These are phyloP conservation scores for Ailanthus altissimus DNA, from an alignment of 345 rosid species.

Conservation along the genomic window DNA sequence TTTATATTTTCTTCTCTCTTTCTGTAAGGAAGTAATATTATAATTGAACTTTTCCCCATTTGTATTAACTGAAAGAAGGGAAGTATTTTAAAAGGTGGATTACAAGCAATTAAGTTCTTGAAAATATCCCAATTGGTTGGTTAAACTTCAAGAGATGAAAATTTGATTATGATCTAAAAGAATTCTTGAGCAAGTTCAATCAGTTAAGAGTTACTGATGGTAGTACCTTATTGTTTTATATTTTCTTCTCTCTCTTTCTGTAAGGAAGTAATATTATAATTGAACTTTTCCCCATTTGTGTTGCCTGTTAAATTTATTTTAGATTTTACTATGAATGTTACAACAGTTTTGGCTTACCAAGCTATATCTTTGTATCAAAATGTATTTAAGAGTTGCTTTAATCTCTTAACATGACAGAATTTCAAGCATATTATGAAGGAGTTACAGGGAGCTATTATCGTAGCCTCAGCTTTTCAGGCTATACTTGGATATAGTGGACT, in stretches of 20 bases:
- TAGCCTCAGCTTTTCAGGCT: constrained; percentile 87
- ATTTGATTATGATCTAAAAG: not conserved
- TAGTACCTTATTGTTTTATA: not conserved
- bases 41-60: not conserved
- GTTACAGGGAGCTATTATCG: constrained; percentile 87
- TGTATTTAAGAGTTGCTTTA: constrained; percentile 1
- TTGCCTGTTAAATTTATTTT: not conserved
- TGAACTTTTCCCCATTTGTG: not conserved
- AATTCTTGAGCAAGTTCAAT: not conserved
- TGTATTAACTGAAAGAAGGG: not conserved
- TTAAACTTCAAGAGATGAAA: not conserved
- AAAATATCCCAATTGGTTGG: not conserved
- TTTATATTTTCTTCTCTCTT: not conserved
- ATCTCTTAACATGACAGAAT: constrained; percentile 49
- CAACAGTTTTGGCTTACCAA: not conserved
- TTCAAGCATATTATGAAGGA: constrained; percentile 96
- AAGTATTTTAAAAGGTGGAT: not conserved
- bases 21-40: not conserved
- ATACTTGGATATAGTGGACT: constrained; percentile 91
- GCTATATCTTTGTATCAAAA: not conserved
- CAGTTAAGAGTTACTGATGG: not conserved
- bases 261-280: not conserved
- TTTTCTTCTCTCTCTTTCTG: not conserved
- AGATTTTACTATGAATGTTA: not conserved
- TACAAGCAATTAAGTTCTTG: not conserved